A percentile compares a stretch with the other conserved stretches of the same genome.
These are phyloP conservation scores for Przewalskia tangutica DNA, from an alignment of 257 asterid genomes.

Conservation along the genomic window DNA sequence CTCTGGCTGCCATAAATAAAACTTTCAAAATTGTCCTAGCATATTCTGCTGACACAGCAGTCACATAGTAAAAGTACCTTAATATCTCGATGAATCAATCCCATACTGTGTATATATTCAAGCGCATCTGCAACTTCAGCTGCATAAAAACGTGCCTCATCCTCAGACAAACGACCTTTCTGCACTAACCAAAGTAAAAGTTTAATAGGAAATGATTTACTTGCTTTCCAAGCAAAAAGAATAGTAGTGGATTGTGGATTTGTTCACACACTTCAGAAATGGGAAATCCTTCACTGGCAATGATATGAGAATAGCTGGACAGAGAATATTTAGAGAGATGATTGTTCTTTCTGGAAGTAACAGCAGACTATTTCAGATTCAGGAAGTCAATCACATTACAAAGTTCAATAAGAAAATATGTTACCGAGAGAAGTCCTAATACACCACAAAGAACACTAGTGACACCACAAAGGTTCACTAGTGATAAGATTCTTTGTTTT, in stretches of 20 bases:
- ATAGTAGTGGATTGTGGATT: not conserved
- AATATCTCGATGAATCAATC: slow-evolving; percentile 92
- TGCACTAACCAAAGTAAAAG: slow-evolving; percentile 30
- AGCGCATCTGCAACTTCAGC: slow-evolving; percentile 98
- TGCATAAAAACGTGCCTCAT: slow-evolving; percentile 88
- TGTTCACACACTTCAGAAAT: not conserved
- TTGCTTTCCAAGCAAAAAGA: not conserved
- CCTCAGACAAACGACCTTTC: slow-evolving; percentile 90
- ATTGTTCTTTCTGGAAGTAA: not conserved
- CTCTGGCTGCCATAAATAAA: slow-evolving; percentile 71
- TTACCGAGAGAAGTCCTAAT: not conserved
- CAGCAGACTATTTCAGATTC: not conserved
- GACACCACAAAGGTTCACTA: not conserved
- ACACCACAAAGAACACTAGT: not conserved
- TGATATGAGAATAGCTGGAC: not conserved
- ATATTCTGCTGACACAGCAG: not conserved
- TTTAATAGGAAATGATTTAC: not conserved
- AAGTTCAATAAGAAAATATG: not conserved
- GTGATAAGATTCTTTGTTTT: not conserved
- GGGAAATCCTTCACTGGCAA: not conserved
- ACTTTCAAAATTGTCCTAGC: slow-evolving; percentile 3
- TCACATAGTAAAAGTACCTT: slow-evolving; percentile 43
- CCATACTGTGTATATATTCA: slow-evolving; percentile 94
- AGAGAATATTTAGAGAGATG: not conserved
- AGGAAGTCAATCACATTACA: not conserved